Evolutionary conservation across 495 filamentous ascomycete species (phyloP), one percentile per base, ranked within the genome.

Genomic region (Tricharina praecox): DNA sequence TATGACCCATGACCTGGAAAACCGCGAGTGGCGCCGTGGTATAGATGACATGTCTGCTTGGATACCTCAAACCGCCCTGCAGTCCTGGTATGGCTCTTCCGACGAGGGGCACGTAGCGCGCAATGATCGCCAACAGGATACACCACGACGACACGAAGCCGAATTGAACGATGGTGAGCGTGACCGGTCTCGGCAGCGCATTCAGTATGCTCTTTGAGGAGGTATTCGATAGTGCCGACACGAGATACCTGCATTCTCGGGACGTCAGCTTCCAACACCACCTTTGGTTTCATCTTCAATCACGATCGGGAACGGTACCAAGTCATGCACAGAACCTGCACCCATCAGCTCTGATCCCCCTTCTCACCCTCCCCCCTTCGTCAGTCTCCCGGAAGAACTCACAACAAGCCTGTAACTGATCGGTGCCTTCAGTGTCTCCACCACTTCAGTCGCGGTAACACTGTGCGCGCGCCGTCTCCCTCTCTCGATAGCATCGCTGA

Each of bases 121-220:
- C 82, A 49, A 86, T 79, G 30, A 75, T 58, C 2, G 67, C 71
- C 0, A 86, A 78, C 19, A 92, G 63, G 47, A 95, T 53, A 62
- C 92, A 99, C 76, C 84, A 93, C 39, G 77, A 71, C 15, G 85
- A 81, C 11, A 96, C 90, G 58, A 94, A 87, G 33, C 74, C 82
- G 65, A 99, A 99, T 72, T 99, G 90, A 54, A 96, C 71, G 37
- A 95, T 68, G 4, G 90, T 99, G 57, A 99, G 72, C 20, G 90
- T 99, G 18, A 93, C 79, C 9, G 90, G 92, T 62, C 81, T 84
- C 25, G 83, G 78, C 50, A 96, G 86, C 26, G 86, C 80, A 54
- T 86, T 96, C 48, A 99, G 73, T 59, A 99, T 96, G 8, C 87
- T 79, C 67, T 96, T 96, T 30, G 90, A 96, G 46, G 92, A 95